Base-by-base conservation (phyloP, 169 alveolate species). In the Ichthyophthirius multifiliis region DNA sequence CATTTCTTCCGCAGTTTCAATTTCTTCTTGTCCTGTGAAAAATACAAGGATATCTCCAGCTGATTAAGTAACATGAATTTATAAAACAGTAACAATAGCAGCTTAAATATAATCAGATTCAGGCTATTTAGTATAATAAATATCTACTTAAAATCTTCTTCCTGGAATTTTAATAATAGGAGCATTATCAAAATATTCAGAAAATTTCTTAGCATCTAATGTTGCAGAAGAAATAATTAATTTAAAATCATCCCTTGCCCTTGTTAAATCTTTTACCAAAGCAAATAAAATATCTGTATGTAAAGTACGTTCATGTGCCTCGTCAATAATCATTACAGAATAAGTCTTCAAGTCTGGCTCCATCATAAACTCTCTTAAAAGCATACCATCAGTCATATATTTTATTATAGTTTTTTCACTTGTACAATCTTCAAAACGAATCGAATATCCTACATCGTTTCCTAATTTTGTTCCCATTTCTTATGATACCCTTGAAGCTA, bases 311-410 rank as follows among this genome's bases (percentile, higher is more conserved):
- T 99, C 99, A 89, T 99, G 99, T 13, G 99, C 99, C 90, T 99
- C 99, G 93, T 99, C 99, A 30, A 99, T 94, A 88, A 98, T 96
- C 71, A 99, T 77, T 20, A 96, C 99, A 1, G 99, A 94, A 90
- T 98, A 98, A 41, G 92, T 92, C 27, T 90, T 89, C 55, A 99
- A 87, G 55, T 94, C 95, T 5, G 99, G 99, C 74, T 99, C 99
- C 18, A 97, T 90, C 90, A 97, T 82, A 82, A 98, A 95, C 87
- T 98, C 99, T 30, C 99, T 95, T 55, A 98, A 90, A 32, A 99
- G 97, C 98, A 98, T 98, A 34, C 99, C 99, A 90, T 99, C 99
- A 16, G 99, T 99, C 99, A 98, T 98, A 89, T 98, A 99, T 89
- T 98, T 98, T 63, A 99, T 82, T 18, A 94, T 90, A 16, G 99